Percentiles rank a stretch among this genome's conserved stretches.
Evolutionary conservation across 164 flowering plant species (phyloP).

Genomic region (Stephania cephalantha): DNA sequence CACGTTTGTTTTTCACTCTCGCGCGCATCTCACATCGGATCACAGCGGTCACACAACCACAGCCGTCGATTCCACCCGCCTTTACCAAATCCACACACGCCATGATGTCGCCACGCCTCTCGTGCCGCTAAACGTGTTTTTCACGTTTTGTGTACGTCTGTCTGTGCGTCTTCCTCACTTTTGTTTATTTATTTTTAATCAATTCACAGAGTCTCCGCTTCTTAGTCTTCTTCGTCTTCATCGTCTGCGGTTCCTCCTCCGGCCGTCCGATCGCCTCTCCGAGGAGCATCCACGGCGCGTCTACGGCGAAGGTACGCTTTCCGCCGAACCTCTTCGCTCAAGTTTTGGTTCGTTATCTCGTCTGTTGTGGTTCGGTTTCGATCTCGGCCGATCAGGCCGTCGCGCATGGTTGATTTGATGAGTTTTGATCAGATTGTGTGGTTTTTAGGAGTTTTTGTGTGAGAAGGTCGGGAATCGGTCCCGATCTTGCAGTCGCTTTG

Average conservation of each 20-base stretch:
- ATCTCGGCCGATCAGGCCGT: neutral
- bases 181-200: too few species aligned
- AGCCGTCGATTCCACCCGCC: too few species aligned
- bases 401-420: neutral
- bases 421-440: neutral
- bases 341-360: neutral
- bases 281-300: too few species aligned
- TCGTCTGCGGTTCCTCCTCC: neutral
- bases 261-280: neutral
- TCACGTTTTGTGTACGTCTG: too few species aligned
- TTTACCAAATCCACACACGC: too few species aligned
- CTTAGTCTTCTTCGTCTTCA: neutral
- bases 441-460: neutral
- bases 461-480: neutral
- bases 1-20: too few species aligned
- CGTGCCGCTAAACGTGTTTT: too few species aligned
- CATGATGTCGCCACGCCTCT: too few species aligned
- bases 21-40: too few species aligned
- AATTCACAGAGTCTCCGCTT: neutral
- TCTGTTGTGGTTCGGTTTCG: neutral
- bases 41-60: too few species aligned
- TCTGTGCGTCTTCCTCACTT: too few species aligned
- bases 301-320: slow-evolving; percentile 4
- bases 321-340: neutral
- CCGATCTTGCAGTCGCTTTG: neutral